phyloP scores from a whole-genome alignment of 2,329 filamentous ascomycete genomes.

The Microsporum ferrugineum region DNA sequence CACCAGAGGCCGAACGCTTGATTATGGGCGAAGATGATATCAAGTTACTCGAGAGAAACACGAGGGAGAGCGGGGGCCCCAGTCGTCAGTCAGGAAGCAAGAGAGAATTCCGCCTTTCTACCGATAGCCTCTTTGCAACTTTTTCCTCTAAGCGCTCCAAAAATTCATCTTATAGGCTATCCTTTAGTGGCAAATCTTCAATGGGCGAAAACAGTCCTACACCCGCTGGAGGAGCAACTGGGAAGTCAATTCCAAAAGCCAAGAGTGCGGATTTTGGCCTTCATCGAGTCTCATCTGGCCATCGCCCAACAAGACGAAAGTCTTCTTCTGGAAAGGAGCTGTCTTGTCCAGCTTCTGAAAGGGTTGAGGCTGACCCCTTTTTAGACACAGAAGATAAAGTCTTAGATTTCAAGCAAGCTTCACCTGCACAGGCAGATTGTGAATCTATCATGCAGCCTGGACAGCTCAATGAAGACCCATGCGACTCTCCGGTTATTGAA shows the following conservation, averaged over 20 bases:
- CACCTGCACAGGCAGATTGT: not conserved
- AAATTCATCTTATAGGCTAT: constrained; percentile 9
- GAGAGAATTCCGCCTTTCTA: constrained; percentile 13
- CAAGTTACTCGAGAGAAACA: not conserved
- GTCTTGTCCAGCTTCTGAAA: not conserved
- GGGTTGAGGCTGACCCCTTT: not conserved
- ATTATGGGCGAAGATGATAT: constrained; percentile 12
- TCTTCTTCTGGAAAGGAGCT: not conserved
- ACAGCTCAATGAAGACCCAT: not conserved
- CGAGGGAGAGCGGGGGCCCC: not conserved
- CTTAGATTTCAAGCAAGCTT: not conserved
- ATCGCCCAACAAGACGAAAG: not conserved
- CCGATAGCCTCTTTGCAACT: constrained; percentile 13
- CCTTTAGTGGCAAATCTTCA: constrained; percentile 4
- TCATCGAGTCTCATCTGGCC: constrained; percentile 2
- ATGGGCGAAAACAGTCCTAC: not conserved
- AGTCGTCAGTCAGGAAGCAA: constrained; percentile 1
- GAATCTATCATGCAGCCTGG: not conserved
- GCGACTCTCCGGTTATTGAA: not conserved
- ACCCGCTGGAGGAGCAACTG: not conserved
- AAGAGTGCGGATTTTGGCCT: constrained; percentile 10
- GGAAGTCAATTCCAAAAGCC: constrained; percentile 6
- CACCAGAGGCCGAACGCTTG: constrained; percentile 15
- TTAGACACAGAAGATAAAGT: not conserved
- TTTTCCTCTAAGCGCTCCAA: constrained; percentile 8